These are phyloP conservation scores for Sungouiella thailandica DNA, from an alignment of 805 yeast genomes.

Conservation along the genomic window DNA sequence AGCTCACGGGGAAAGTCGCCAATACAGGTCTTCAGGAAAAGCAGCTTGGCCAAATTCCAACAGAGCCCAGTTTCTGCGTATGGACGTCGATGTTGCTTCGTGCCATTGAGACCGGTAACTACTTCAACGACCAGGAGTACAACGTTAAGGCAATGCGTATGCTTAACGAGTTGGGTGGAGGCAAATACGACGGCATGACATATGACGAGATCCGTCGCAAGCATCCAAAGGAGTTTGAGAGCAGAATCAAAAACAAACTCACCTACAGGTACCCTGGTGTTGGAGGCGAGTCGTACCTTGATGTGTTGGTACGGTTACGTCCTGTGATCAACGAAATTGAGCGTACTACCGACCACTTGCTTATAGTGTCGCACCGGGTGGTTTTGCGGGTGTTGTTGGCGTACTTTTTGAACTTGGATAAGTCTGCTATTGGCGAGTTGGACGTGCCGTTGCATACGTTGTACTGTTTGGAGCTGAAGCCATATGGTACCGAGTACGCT, in stretches of 20 bases:
- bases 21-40: conserved; percentile 6
- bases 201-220: conserved; percentile 73
- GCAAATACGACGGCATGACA: conserved; percentile 88
- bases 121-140: conserved; percentile 68
- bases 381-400: conserved; percentile 85
- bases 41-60: conserved; percentile 26
- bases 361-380: conserved; percentile 84
- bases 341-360: conserved; percentile 80
- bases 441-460: conserved; percentile 93
- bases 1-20: conserved; percentile 21
- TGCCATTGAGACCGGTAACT: conserved; percentile 70
- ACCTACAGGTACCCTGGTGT: conserved; percentile 92
- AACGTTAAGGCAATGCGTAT: conserved; percentile 85
- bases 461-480: conserved; percentile 85
- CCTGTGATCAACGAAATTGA: conserved; percentile 92
- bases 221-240: conserved; percentile 73
- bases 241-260: conserved; percentile 72
- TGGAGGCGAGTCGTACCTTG: conserved; percentile 94
- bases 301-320: conserved; percentile 83
- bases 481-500: conserved; percentile 93
- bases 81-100: conserved; percentile 89
- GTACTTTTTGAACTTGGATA: conserved; percentile 78
- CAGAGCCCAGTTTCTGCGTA: conserved; percentile 76
- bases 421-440: conserved; percentile 77
- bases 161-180: conserved; percentile 93